A percentile compares a stretch with the other conserved stretches of the same genome.
These are phyloP conservation scores for Tetrapyrgos nigripes DNA, from an alignment of 1,284 basidiomycete genomes.

Conservation along the genomic window DNA sequence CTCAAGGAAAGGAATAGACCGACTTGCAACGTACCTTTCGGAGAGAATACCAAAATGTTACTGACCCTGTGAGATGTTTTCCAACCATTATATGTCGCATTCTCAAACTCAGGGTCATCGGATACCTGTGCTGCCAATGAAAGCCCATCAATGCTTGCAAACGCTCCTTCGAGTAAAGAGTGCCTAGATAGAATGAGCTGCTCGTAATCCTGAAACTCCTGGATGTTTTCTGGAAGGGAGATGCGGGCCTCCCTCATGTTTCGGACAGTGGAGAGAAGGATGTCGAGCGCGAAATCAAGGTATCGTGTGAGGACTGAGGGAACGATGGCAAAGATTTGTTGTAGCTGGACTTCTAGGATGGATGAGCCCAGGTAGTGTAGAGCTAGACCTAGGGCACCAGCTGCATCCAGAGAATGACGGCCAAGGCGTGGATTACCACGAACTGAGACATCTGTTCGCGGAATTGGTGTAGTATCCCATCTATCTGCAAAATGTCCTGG, in stretches of 20 bases:
- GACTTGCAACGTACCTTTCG: conserved; percentile 28
- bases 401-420: too few species aligned
- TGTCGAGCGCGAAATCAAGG: conserved; percentile 36
- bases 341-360: conserved; percentile 43
- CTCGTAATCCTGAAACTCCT: conserved; percentile 35
- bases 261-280: conserved; percentile 28
- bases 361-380: conserved; percentile 52
- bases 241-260: conserved; percentile 41
- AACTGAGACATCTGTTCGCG: conserved; percentile 33
- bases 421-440: conserved; percentile 33
- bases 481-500: conserved; percentile 31
- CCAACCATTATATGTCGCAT: too few species aligned
- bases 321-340: conserved; percentile 44
- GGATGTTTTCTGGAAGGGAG: conserved; percentile 33
- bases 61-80: conserved; percentile 23
- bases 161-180: conserved; percentile 44
- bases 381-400: conserved; percentile 50
- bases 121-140: conserved; percentile 15
- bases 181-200: too few species aligned
- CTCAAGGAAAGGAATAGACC: too few species aligned
- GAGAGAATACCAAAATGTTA: conserved; percentile 26
- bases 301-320: conserved; percentile 41
- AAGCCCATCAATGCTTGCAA: conserved; percentile 32
- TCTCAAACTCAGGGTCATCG: conserved; percentile 12
- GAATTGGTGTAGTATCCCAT: conserved; percentile 45